Evolutionary conservation across 192 early-diverging fungal species (phyloP).

Genomic region (Podila horticola): DNA sequence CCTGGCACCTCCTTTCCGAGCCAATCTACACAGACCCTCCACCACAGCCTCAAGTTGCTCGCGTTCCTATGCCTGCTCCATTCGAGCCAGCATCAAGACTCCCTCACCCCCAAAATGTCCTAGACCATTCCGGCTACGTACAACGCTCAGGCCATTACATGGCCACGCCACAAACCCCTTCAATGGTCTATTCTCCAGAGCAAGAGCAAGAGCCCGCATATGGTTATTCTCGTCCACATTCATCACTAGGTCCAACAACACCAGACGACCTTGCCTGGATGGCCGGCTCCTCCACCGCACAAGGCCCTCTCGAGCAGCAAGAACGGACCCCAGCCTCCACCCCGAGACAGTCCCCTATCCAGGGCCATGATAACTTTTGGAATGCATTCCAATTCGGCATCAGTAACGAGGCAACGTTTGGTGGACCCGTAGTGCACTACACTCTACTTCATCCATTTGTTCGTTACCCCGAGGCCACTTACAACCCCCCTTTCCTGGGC

Average conservation of each 20-base stretch:
- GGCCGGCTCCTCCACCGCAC: not conserved
- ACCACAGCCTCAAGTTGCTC: not conserved
- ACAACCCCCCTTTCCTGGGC: not conserved
- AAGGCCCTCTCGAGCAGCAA: not conserved
- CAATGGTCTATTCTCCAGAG: no score
- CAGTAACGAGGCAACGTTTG: not conserved
- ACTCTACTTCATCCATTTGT: not conserved
- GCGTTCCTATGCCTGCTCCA: no score
- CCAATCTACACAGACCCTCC: not conserved
- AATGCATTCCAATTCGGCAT: conserved; percentile 4
- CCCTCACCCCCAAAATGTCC: no score
- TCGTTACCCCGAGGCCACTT: not conserved
- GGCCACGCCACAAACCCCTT: no score
- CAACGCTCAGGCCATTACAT: no score
- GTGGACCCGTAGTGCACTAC: not conserved
- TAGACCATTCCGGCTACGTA: no score
- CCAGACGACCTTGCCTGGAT: no score
- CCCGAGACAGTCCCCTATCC: not conserved
- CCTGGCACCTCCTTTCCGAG: not conserved
- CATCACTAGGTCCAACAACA: no score
- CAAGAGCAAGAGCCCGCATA: no score
- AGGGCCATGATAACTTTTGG: conserved; percentile 1
- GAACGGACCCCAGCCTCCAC: not conserved
- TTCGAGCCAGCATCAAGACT: no score
- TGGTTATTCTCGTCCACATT: no score